Evolutionary conservation across 257 asterid genomes (phyloP).

Genomic region (Cinchona pubescens): DNA sequence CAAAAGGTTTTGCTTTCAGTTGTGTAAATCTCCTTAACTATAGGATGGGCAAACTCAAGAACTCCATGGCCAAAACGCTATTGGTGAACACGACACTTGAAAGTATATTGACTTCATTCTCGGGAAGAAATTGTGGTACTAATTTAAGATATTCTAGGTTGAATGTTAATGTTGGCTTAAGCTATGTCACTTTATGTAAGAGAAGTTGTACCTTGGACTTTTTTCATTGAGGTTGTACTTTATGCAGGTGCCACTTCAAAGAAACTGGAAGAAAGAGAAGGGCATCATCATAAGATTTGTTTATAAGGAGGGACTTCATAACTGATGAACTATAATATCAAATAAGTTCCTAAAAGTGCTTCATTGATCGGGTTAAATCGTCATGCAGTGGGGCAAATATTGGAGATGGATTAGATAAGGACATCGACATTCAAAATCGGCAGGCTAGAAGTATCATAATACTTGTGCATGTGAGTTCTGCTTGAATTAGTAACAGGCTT

Average conservation of each 20-base stretch:
- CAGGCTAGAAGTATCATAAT: constrained; percentile 64
- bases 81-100: background rate
- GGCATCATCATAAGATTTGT: constrained; percentile 78
- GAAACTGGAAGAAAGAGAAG: constrained; percentile 65
- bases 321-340: constrained; percentile 26
- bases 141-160: background rate
- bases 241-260: constrained; percentile 58
- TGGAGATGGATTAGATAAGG: constrained; percentile 67
- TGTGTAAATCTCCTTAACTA: background rate
- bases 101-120: background rate
- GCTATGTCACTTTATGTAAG: background rate
- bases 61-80: background rate
- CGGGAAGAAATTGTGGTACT: background rate
- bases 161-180: background rate
- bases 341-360: constrained; percentile 20
- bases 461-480: constrained; percentile 58
- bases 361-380: constrained; percentile 36
- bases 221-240: constrained; percentile 1
- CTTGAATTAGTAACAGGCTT: constrained; percentile 14
- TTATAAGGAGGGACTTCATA: constrained; percentile 71
- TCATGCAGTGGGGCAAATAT: constrained; percentile 65
- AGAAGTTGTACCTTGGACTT: background rate
- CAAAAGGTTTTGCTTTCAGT: background rate
- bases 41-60: background rate
- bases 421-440: constrained; percentile 61